Base-by-base conservation (phyloP, 2,329 filamentous ascomycete genomes). In the Claviceps paspali region DNA sequence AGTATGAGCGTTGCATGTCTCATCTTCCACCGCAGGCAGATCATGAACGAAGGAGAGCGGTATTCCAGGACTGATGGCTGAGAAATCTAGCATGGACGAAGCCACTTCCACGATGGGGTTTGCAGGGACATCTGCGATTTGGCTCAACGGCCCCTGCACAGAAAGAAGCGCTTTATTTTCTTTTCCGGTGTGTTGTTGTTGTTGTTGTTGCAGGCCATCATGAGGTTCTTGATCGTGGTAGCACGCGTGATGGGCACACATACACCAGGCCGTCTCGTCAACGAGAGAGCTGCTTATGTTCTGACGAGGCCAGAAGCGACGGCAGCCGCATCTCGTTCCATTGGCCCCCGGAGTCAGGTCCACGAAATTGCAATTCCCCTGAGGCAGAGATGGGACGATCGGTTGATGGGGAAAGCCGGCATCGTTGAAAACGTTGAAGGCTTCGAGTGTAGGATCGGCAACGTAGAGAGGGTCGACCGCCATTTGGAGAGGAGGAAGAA, bases 211-310 rank as follows among this genome's bases (percentile, higher is more conserved):
- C n/a, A n/a, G n/a, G n/a, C n/a, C n/a, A n/a, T n/a, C n/a, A n/a
- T 46, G 36, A 43, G 43, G 40, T 26, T 51, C 54, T 46, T 73
- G 62, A 50, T 75, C 71, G 43, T 76, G 72, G 43, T 64, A 76
- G 51, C 72, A 76, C 37, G 72, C 72, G 52, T 76, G 72, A 46
- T 76, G 72, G 36, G 67, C 68, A 48, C 72, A 76, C 71, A 76
- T 75, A 55, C 72, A 76, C 62, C 64, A 73, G 41, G 59, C 57
- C 21, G 59, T 48, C 47, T 72, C 63, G 37, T 65, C 64, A 38
- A 52, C 45, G 29, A 55, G 50, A 33, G 56, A 49, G 34, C 53
- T 51, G 23, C 48, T 55, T 32, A 50, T 44, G 38, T 52, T 46
- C 38, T 55, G 56, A 42, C 64, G 64, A 48, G 63, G 64, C 70